Evolutionary conservation across 2,329 filamentous ascomycete species (phyloP).

Genomic region (Microdochium paspali): DNA sequence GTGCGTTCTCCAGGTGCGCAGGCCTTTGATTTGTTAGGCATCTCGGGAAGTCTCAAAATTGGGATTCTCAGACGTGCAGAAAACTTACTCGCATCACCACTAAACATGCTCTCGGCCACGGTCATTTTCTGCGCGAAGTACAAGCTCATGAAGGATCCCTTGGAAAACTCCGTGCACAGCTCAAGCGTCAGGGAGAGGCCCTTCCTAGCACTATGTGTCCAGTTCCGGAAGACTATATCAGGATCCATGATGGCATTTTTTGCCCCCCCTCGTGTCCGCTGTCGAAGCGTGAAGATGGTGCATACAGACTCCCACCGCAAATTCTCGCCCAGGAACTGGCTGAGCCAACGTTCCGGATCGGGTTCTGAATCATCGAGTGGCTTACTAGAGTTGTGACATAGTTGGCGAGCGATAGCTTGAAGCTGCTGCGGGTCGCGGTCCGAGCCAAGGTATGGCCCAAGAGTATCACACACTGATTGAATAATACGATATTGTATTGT

Average conservation of each 20-base stretch:
- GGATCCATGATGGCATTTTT: neutral
- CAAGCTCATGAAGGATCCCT: conserved; percentile 14
- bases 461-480: conserved; percentile 19
- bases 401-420: conserved; percentile 22
- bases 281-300: conserved; percentile 17
- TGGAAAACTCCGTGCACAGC: conserved; percentile 14
- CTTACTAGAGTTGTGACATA: conserved; percentile 27
- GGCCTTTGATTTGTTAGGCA: conserved; percentile 6
- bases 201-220: conserved; percentile 2
- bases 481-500: conserved; percentile 17
- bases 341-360: conserved; percentile 25
- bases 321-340: conserved; percentile 25
- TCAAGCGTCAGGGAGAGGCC: conserved; percentile 8
- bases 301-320: conserved; percentile 35
- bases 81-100: conserved; percentile 16
- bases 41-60: conserved; percentile 2
- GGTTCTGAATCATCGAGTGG: conserved; percentile 24
- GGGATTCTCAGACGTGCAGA: neutral
- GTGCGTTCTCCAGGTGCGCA: conserved; percentile 15
- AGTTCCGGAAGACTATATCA: neutral
- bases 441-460: conserved; percentile 16
- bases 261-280: neutral
- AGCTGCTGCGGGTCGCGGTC: conserved; percentile 17
- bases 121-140: conserved; percentile 10
- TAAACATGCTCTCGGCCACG: conserved; percentile 9